Percentiles rank a stretch among this genome's conserved stretches.
phyloP scores from a whole-genome alignment of 2,329 filamentous ascomycete species.

The Diaporthe ampelina region DNA sequence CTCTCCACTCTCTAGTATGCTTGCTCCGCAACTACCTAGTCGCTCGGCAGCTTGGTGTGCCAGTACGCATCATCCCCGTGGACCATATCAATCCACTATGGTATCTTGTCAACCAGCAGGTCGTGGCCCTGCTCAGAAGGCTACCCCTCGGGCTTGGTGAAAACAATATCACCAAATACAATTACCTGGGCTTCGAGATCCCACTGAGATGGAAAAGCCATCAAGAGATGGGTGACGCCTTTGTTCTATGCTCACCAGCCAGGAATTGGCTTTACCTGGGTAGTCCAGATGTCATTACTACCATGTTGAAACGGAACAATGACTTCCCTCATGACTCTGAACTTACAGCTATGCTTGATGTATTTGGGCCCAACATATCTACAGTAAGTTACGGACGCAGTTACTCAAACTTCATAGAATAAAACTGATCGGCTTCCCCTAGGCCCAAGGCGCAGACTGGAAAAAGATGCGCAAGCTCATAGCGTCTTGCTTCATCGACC shows the following conservation, averaged over 20 bases:
- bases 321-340: conserved; percentile 43
- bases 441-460: conserved; percentile 43
- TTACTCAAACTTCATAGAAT: background rate
- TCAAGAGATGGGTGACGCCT: conserved; percentile 47
- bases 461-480: conserved; percentile 47
- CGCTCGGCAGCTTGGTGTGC: conserved; percentile 49
- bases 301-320: conserved; percentile 33
- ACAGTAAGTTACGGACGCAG: conserved; percentile 19
- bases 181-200: conserved; percentile 46
- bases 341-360: conserved; percentile 42
- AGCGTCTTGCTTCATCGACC: conserved; percentile 48
- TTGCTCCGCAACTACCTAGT: conserved; percentile 41
- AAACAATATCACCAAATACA: conserved; percentile 51
- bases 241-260: conserved; percentile 39
- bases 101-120: conserved; percentile 46
- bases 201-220: conserved; percentile 32
- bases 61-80: conserved; percentile 51
- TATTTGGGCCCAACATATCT: conserved; percentile 44
- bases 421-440: background rate
- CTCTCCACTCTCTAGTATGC: conserved; percentile 22
- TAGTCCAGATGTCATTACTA: conserved; percentile 39
- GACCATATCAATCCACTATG: conserved; percentile 51
- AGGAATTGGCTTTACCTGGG: conserved; percentile 43
- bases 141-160: conserved; percentile 46
- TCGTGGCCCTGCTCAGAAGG: conserved; percentile 44